Evolutionary conservation across 1,284 basidiomycete species (phyloP).

Genomic region (Leccinum huronense): DNA sequence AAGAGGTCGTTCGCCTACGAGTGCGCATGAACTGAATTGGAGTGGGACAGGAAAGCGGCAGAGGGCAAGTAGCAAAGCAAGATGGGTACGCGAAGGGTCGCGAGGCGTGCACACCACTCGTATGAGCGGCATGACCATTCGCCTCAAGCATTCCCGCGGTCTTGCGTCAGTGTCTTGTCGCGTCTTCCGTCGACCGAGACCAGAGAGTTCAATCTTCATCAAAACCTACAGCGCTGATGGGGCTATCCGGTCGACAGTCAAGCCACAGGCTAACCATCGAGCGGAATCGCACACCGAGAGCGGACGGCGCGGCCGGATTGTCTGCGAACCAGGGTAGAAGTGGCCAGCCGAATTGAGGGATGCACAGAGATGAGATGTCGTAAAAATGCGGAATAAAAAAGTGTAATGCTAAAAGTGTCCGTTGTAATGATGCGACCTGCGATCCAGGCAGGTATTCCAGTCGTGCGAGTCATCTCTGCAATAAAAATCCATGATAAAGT

Average conservation of each 20-base stretch:
- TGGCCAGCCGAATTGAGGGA: constrained; percentile 27
- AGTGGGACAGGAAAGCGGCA: constrained; percentile 43
- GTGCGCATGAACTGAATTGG: constrained; percentile 53
- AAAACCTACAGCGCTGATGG: constrained; percentile 35
- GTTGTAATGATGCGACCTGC: constrained; percentile 50
- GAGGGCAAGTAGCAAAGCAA: constrained; percentile 44
- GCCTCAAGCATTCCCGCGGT: constrained; percentile 57
- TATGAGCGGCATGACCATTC: constrained; percentile 37
- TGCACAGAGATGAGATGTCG: constrained; percentile 21
- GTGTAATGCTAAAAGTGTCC: constrained; percentile 47
- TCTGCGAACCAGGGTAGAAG: constrained; percentile 23
- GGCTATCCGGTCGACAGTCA: constrained; percentile 14
- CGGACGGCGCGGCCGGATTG: constrained; percentile 46
- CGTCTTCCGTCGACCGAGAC: constrained; percentile 46
- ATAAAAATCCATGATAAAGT: constrained; percentile 41
- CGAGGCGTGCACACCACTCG: constrained; percentile 52
- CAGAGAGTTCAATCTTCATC: constrained; percentile 47
- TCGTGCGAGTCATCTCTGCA: constrained; percentile 43
- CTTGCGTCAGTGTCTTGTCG: constrained; percentile 67
- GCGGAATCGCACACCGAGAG: constrained; percentile 18
- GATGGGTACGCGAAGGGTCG: constrained; percentile 44
- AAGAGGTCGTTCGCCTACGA: constrained; percentile 73
- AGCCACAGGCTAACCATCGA: constrained; percentile 23
- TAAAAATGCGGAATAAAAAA: constrained; percentile 47
- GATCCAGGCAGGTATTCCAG: constrained; percentile 53